Evolutionary conservation across 805 yeast species (phyloP).

Genomic region (Brettanomyces custersianus): DNA sequence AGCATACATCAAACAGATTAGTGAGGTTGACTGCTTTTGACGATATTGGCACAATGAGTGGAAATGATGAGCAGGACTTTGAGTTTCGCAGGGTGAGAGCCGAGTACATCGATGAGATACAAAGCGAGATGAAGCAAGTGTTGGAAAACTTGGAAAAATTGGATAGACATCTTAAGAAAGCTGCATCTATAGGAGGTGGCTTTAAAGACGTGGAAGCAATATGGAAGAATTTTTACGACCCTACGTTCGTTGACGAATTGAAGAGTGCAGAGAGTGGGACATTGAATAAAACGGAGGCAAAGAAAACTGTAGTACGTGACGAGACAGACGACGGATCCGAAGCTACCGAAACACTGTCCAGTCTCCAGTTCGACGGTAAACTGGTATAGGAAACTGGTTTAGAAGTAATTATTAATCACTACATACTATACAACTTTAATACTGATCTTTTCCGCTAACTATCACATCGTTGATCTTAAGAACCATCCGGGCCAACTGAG

Average conservation of each 20-base stretch:
- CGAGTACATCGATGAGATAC: slow-evolving; percentile 1
- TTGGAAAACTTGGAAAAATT: slow-evolving; percentile 6
- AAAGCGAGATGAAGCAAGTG: slow-evolving; percentile 7
- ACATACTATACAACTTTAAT: slow-evolving; percentile 11
- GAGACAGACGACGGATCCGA: background rate
- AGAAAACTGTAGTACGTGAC: background rate
- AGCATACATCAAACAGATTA: too few species aligned
- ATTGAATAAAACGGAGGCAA: slow-evolving; percentile 2
- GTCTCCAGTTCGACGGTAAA: slow-evolving; percentile 20
- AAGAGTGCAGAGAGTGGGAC: background rate
- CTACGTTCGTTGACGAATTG: slow-evolving; percentile 10
- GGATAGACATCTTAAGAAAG: slow-evolving; percentile 8
- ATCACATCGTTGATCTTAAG: slow-evolving; percentile 95
- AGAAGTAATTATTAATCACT: background rate
- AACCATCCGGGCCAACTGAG: slow-evolving; percentile 96
- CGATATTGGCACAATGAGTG: too few species aligned
- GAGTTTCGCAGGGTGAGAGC: background rate
- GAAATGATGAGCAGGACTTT: background rate
- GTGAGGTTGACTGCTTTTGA: too few species aligned
- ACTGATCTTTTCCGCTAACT: slow-evolving; percentile 37
- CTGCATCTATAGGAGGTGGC: slow-evolving; percentile 5
- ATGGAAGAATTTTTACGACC: slow-evolving; percentile 17
- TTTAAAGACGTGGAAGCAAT: slow-evolving; percentile 11
- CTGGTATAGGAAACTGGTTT: slow-evolving; percentile 19
- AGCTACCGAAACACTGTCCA: slow-evolving; percentile 4